A percentile compares a stretch with the other conserved stretches of the same genome.
Evolutionary conservation across 495 filamentous ascomycete genomes (phyloP).

Genomic region (Penicillium macrosclerotiorum): DNA sequence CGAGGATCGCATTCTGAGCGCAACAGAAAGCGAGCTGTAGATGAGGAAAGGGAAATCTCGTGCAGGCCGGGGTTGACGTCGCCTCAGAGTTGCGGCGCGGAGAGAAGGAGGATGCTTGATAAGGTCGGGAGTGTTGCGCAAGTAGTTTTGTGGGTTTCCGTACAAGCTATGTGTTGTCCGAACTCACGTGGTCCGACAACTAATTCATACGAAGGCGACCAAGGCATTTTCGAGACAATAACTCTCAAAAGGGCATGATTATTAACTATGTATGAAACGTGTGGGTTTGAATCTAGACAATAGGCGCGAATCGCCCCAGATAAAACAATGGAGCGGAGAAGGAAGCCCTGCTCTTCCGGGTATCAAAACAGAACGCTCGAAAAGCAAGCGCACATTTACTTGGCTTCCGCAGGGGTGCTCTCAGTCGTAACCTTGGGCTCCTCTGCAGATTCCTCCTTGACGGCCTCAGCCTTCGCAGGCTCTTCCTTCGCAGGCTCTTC

Average conservation of each 20-base stretch:
- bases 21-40: too few species aligned
- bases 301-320: slow-evolving; percentile 1
- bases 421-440: slow-evolving; percentile 16
- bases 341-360: slow-evolving; percentile 23
- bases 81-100: not conserved
- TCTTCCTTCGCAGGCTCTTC: slow-evolving; percentile 16
- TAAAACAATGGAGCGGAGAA: slow-evolving; percentile 21
- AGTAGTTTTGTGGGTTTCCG: slow-evolving; percentile 10
- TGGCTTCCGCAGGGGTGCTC: too few species aligned
- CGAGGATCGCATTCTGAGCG: slow-evolving; percentile 18
- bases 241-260: slow-evolving; percentile 1
- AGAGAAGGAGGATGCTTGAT: slow-evolving; percentile 13
- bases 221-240: not conserved
- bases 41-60: too few species aligned
- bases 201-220: not conserved
- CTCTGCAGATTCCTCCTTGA: slow-evolving; percentile 11
- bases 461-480: slow-evolving; percentile 8
- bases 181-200: not conserved
- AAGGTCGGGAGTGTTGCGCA: slow-evolving; percentile 17
- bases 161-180: slow-evolving; percentile 9
- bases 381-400: slow-evolving; percentile 19
- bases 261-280: not conserved
- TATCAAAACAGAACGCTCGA: slow-evolving; percentile 23
- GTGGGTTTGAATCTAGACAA: not conserved
- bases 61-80: not conserved